A percentile compares a stretch with the other conserved stretches of the same genome.
These are phyloP conservation scores for Cryphonectria parasitica DNA, from an alignment of 2,329 filamentous ascomycete species.

Conservation along the genomic window DNA sequence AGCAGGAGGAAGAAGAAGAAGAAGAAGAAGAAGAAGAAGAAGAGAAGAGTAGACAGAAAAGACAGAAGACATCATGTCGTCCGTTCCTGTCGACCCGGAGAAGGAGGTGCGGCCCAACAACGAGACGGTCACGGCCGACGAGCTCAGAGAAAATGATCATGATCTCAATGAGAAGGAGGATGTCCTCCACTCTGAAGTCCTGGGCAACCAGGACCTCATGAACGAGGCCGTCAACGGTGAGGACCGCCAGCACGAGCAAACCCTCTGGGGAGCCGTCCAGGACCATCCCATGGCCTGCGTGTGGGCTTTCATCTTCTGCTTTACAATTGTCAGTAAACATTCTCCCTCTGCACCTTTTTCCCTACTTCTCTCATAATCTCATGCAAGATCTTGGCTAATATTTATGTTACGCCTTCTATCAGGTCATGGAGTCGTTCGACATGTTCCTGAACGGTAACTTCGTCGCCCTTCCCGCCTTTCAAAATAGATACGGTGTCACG, in stretches of 20 bases:
- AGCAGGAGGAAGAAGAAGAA: neutral
- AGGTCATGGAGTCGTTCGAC: conserved; percentile 56
- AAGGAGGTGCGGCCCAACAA: conserved; percentile 17
- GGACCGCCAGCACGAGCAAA: conserved; percentile 48
- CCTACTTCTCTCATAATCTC: neutral
- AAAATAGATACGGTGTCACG: conserved; percentile 42
- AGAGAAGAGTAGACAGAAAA: neutral
- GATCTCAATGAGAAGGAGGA: conserved; percentile 30
- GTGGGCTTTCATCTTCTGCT: conserved; percentile 55
- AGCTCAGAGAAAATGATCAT: conserved; percentile 1
- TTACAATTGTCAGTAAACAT: conserved; percentile 48
- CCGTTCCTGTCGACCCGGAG: conserved; percentile 25
- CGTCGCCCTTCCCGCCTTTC: conserved; percentile 46
- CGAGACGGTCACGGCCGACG: conserved; percentile 9
- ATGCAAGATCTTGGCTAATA: neutral
- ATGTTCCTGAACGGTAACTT: conserved; percentile 54
- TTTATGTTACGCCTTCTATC: neutral
- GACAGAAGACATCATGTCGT: conserved; percentile 24
- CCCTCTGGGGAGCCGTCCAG: conserved; percentile 43
- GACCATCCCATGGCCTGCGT: conserved; percentile 49
- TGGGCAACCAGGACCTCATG: conserved; percentile 44
- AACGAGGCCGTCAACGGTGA: conserved; percentile 47
- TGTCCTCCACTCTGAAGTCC: conserved; percentile 40
- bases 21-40: neutral
- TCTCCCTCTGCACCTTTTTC: neutral